phyloP scores from a whole-genome alignment of 2,329 filamentous ascomycete genomes.

The Colletotrichum acutatum region DNA sequence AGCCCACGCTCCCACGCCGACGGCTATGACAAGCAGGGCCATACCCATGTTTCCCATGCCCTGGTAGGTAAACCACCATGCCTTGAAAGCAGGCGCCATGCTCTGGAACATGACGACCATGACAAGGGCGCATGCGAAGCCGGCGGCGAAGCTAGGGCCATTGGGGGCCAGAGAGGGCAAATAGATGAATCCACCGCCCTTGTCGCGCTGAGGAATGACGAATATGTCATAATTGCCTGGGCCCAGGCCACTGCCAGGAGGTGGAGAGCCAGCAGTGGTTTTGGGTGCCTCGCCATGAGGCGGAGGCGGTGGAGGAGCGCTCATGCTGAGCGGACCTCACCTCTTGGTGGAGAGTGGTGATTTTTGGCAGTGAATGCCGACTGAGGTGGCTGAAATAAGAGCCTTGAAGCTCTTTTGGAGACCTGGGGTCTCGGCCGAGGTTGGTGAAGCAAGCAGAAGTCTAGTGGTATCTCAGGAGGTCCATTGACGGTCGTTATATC shows the following conservation, averaged over 20 bases:
- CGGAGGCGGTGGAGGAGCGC: conserved; percentile 80
- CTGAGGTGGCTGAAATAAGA: neutral
- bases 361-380: neutral
- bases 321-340: conserved; percentile 50
- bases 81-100: conserved; percentile 77
- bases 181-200: conserved; percentile 91
- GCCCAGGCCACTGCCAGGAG: conserved; percentile 72
- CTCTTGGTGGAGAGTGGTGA: conserved; percentile 28
- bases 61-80: conserved; percentile 78
- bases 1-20: conserved; percentile 84
- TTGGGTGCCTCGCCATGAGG: conserved; percentile 85
- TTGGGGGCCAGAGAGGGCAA: conserved; percentile 90
- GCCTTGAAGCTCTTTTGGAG: conserved; percentile 1
- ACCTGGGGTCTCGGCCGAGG: neutral
- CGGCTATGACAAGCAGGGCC: conserved; percentile 75
- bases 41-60: conserved; percentile 80
- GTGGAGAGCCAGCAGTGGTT: conserved; percentile 63
- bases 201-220: conserved; percentile 91
- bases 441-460: conserved; percentile 35
- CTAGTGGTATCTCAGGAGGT: conserved; percentile 50
- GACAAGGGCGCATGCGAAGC: conserved; percentile 81
- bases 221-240: conserved; percentile 97
- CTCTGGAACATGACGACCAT: conserved; percentile 78
- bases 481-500: conserved; percentile 47
- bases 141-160: conserved; percentile 90